phyloP scores from a whole-genome alignment of 805 yeast species.

The Wickerhamomyces pijperi region DNA sequence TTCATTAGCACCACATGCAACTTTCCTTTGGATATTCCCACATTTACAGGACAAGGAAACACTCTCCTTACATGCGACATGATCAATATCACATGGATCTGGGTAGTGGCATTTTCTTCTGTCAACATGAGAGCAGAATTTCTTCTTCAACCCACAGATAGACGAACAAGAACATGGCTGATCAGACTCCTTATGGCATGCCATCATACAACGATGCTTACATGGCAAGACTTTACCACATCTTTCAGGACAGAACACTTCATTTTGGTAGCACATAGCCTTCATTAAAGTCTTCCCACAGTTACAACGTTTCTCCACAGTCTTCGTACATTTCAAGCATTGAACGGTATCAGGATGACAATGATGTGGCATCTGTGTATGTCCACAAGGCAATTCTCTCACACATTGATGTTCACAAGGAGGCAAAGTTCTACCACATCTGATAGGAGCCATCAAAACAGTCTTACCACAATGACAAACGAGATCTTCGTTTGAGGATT shows the following conservation, averaged over 20 bases:
- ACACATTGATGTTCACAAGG: slow-evolving; percentile 58
- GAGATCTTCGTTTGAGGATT: slow-evolving; percentile 69
- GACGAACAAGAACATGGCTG: slow-evolving; percentile 47
- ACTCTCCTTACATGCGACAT: slow-evolving; percentile 36
- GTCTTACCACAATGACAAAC: slow-evolving; percentile 77
- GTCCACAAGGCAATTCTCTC: slow-evolving; percentile 55
- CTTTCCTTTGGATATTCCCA: slow-evolving; percentile 37
- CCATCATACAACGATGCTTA: slow-evolving; percentile 37
- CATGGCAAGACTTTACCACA: slow-evolving; percentile 47
- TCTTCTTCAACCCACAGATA: slow-evolving; percentile 41
- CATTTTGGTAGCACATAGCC: slow-evolving; percentile 58
- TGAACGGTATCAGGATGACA: slow-evolving; percentile 58
- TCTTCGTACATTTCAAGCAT: slow-evolving; percentile 71
- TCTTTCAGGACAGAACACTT: slow-evolving; percentile 55
- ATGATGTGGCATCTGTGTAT: slow-evolving; percentile 51
- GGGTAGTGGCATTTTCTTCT: slow-evolving; percentile 53
- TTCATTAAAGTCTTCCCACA: slow-evolving; percentile 49
- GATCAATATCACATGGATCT: slow-evolving; percentile 35
- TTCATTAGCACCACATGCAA: slow-evolving; percentile 48
- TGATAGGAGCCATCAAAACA: slow-evolving; percentile 66
- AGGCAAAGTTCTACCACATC: slow-evolving; percentile 68
- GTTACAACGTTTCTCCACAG: slow-evolving; percentile 45
- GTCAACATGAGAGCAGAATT: slow-evolving; percentile 62
- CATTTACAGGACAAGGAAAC: slow-evolving; percentile 53
- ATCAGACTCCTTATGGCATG: slow-evolving; percentile 44